phyloP scores from a whole-genome alignment of 345 rosid genomes.

The Brassica juncea region DNA sequence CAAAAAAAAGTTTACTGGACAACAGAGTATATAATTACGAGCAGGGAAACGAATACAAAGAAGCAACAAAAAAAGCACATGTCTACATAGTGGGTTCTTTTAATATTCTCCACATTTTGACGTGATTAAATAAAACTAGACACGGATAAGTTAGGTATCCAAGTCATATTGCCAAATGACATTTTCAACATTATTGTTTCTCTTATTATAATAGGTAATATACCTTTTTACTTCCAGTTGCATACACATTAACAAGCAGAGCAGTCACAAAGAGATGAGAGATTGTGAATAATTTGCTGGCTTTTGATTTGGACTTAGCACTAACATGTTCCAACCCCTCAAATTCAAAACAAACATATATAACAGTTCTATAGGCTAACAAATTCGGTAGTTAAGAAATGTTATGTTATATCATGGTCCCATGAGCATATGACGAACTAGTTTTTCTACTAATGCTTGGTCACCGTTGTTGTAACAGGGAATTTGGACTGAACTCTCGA shows the following conservation, averaged over 20 bases:
- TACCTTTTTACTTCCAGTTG: not conserved
- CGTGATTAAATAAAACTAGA: not conserved
- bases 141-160: conserved; percentile 15
- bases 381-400: not conserved
- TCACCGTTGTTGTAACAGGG: not conserved
- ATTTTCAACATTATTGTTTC: not conserved
- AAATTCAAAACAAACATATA: not conserved
- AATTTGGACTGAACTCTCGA: not conserved
- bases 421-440: not conserved
- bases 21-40: conserved; percentile 6
- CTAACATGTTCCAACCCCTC: not conserved
- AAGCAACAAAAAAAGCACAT: not conserved
- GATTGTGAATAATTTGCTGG: not conserved
- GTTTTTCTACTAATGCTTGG: not conserved
- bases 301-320: not conserved
- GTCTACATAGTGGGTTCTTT: conserved; percentile 19
- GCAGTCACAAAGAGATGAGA: conserved; percentile 2
- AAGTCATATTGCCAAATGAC: conserved; percentile 1
- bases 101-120: not conserved
- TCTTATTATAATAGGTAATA: not conserved
- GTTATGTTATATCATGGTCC: not conserved
- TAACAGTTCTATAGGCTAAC: not conserved
- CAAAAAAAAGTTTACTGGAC: not conserved
- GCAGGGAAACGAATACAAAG: not conserved
- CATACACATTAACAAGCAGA: not conserved